Base-by-base conservation (phyloP, 768 basidiomycete genomes). In the Mycena rosella region DNA sequence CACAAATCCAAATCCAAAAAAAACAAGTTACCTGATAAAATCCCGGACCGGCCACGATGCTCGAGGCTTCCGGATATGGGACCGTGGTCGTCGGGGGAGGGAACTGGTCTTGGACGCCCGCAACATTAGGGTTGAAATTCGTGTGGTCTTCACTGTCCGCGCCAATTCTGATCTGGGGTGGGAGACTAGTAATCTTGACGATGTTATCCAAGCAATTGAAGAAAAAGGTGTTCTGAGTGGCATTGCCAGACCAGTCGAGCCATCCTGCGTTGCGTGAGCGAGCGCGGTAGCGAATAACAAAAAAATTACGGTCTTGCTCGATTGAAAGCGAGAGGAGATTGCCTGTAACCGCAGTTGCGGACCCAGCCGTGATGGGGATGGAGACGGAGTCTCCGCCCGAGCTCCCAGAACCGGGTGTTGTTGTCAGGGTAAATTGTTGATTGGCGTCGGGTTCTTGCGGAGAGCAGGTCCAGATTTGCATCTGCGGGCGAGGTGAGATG, bases 21-120 rank as follows among this genome's bases (percentile, higher is more conserved):
- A 44, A 22, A 32, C 29, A 48, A 44, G 14, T 2, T 44, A 65
- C 64, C 49, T 65, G 56, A 57, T 91, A 92, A 73, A 83, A 92
- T 20, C 76, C 81, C 74, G 87, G 78, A 15, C 91, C 88, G 20
- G 90, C 87, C 1, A 81, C 83, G 65, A 91, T 84, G 22, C 82
- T 83, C 0, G 79, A 83, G 8, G 91, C 90, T 74, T 91, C 91
- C 1, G 90, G 91, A 73, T 90, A 93, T 22, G 91, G 91, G 2
- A 84, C 82, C 9, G 81, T 81, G 14, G 80, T 53, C 42, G 82
- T 86, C 38, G 38, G 38, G 38, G 38, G 78, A 3, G 88, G 88
- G 70, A 90, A 91, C 5, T 76, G 71, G 32, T 79, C 78, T 73
- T 88, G 80, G 42, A 83, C 80, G 54, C 82, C 82, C 87, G 79